phyloP scores from a whole-genome alignment of 2,329 filamentous ascomycete genomes.

The Alternaria ventricosa region DNA sequence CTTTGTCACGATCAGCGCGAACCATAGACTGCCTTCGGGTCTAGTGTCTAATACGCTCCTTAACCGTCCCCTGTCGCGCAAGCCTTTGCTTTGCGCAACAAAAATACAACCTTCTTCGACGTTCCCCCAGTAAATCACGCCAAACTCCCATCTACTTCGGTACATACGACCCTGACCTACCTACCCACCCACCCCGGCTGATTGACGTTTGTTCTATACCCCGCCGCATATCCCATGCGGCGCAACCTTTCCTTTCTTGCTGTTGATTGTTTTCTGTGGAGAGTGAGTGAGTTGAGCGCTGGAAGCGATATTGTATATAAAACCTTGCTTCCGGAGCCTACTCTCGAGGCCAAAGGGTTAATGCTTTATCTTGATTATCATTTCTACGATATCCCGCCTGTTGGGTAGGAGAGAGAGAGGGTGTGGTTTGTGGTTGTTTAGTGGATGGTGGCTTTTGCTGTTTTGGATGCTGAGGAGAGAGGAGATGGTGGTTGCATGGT shows the following conservation, averaged over 20 bases:
- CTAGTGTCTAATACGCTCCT: conserved; percentile 39
- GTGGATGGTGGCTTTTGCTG: not conserved
- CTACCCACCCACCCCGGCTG: conserved; percentile 13
- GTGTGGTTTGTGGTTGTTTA: not conserved
- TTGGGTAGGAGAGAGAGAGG: conserved; percentile 3
- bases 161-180: conserved; percentile 6
- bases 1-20: conserved; percentile 12
- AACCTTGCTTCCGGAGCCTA: not conserved
- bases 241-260: conserved; percentile 9
- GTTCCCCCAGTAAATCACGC: conserved; percentile 9
- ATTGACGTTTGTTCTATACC: conserved; percentile 34
- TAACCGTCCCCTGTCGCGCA: conserved; percentile 12
- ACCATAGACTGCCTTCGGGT: conserved; percentile 14
- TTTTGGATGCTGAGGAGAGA: not conserved
- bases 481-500: not conserved
- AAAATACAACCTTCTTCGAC: conserved; percentile 21
- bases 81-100: conserved; percentile 3
- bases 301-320: conserved; percentile 24
- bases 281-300: not conserved
- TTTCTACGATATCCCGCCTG: conserved; percentile 23
- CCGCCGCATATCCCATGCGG: conserved; percentile 17
- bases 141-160: not conserved
- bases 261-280: conserved; percentile 2
- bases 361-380: conserved; percentile 17
- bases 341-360: conserved; percentile 7